These are phyloP conservation scores for Pseudocercospora musae DNA, from an alignment of 2,329 filamentous ascomycete genomes.

Conservation along the genomic window DNA sequence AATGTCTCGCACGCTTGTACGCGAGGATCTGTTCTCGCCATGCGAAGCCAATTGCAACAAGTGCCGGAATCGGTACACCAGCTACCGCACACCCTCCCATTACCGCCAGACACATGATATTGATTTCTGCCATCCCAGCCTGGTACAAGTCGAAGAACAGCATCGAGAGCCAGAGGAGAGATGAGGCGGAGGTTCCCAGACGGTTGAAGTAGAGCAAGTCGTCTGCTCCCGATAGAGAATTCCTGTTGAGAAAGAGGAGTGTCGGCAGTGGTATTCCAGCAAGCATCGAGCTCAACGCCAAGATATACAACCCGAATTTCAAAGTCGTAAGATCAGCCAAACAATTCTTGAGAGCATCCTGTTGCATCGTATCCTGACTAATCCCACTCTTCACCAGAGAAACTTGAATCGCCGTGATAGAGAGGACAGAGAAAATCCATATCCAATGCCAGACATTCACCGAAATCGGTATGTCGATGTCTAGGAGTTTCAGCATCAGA, in stretches of 20 bases:
- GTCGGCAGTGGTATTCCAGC: slow-evolving; percentile 35
- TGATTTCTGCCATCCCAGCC: slow-evolving; percentile 27
- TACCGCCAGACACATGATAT: background rate
- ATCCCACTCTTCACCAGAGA: slow-evolving; percentile 20
- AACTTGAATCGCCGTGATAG: slow-evolving; percentile 20
- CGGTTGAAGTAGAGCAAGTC: background rate
- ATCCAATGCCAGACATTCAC: background rate
- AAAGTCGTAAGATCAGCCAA: slow-evolving; percentile 19
- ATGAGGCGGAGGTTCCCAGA: background rate
- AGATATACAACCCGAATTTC: slow-evolving; percentile 7
- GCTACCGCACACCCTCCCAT: background rate
- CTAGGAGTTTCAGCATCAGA: slow-evolving; percentile 8
- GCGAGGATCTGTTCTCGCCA: slow-evolving; percentile 37
- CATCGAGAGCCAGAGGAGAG: slow-evolving; percentile 34
- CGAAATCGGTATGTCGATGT: background rate
- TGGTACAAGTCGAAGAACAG: slow-evolving; percentile 36
- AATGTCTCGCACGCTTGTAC: slow-evolving; percentile 25
- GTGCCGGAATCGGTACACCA: slow-evolving; percentile 23
- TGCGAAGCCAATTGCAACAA: slow-evolving; percentile 20
- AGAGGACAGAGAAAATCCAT: slow-evolving; percentile 17
- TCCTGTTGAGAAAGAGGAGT: slow-evolving; percentile 18
- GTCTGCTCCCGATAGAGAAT: background rate
- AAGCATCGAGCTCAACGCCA: slow-evolving; percentile 2
- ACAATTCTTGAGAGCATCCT: slow-evolving; percentile 15
- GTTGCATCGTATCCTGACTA: slow-evolving; percentile 22